Percentiles rank a stretch among this genome's conserved stretches.
phyloP scores from a whole-genome alignment of 2,329 filamentous ascomycete genomes.

The Cladophialophora chaetospira region DNA sequence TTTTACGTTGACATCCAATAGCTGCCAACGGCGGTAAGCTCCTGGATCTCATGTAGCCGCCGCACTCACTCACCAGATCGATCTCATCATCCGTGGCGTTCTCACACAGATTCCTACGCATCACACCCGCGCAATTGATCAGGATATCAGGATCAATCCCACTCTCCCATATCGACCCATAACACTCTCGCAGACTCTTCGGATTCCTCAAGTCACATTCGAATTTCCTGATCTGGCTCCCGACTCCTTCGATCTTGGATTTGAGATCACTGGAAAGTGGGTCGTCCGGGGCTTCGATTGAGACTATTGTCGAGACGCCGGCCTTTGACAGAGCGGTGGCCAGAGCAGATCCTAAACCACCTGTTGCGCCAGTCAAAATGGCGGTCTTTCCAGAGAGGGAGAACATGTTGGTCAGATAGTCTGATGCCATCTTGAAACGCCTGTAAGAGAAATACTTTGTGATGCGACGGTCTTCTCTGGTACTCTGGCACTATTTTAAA shows the following conservation, averaged over 20 bases:
- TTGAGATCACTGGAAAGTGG: slow-evolving; percentile 5
- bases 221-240: slow-evolving; percentile 8
- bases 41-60: neutral
- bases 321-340: slow-evolving; percentile 43
- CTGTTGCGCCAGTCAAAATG: slow-evolving; percentile 46
- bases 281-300: slow-evolving; percentile 40
- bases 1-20: slow-evolving; percentile 17
- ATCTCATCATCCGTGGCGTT: slow-evolving; percentile 15
- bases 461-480: too few relatives aligned
- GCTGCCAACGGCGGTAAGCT: slow-evolving; percentile 6
- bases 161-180: slow-evolving; percentile 9
- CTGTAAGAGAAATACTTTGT: neutral
- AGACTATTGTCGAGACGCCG: slow-evolving; percentile 42
- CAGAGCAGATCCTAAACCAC: slow-evolving; percentile 44
- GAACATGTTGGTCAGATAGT: slow-evolving; percentile 24
- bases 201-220: slow-evolving; percentile 10
- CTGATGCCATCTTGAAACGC: slow-evolving; percentile 7
- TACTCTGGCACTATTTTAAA: too few relatives aligned
- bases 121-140: slow-evolving; percentile 20
- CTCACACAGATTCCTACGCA: slow-evolving; percentile 13
- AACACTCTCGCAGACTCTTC: slow-evolving; percentile 11
- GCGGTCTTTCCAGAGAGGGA: slow-evolving; percentile 43
- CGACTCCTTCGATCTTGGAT: slow-evolving; percentile 1
- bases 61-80: slow-evolving; percentile 9
- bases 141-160: slow-evolving; percentile 16